Percentiles rank a stretch among this genome's conserved stretches.
Conservation (phyloP, 2,329 filamentous ascomycete species). For the Pseudogymnoascus sp. region DNA sequence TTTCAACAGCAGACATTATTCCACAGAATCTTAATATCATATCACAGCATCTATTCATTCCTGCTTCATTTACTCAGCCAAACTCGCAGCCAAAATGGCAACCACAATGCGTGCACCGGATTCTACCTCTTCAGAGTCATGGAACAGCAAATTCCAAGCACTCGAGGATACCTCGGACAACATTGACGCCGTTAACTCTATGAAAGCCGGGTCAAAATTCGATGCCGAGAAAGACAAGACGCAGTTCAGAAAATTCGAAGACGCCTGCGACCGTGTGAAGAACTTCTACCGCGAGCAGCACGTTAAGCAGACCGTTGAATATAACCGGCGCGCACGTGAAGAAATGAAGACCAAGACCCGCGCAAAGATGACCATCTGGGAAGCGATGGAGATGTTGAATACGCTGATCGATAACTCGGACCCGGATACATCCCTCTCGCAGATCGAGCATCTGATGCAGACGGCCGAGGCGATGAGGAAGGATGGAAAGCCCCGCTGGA, state of each 20-base stretch:
- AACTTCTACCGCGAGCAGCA: slow-evolving; percentile 74
- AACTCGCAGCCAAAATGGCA: slow-evolving; percentile 23
- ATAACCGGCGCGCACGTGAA: slow-evolving; percentile 75
- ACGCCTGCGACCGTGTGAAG: slow-evolving; percentile 77
- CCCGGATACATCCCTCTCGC: slow-evolving; percentile 75
- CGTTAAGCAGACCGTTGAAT: slow-evolving; percentile 68
- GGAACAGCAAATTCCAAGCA: slow-evolving; percentile 14
- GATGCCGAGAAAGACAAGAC: slow-evolving; percentile 72
- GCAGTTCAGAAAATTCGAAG: slow-evolving; percentile 75
- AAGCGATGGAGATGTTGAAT: slow-evolving; percentile 86
- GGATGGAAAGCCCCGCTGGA: slow-evolving; percentile 74
- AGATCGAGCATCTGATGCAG: slow-evolving; percentile 83
- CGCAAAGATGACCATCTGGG: slow-evolving; percentile 71
- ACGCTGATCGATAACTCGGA: slow-evolving; percentile 79
- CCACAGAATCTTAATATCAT: background rate
- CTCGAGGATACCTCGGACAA: slow-evolving; percentile 40
- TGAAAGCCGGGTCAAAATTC: slow-evolving; percentile 55
- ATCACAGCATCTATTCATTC: background rate
- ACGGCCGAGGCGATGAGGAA: slow-evolving; percentile 79
- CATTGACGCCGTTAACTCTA: slow-evolving; percentile 49
- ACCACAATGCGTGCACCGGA: slow-evolving; percentile 21
- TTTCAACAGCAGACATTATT: background rate
- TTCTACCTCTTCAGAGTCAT: slow-evolving; percentile 21
- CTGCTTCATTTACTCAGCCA: background rate
- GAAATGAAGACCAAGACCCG: slow-evolving; percentile 60